phyloP scores from a whole-genome alignment of 768 basidiomycete species.

The Boletus sp. region DNA sequence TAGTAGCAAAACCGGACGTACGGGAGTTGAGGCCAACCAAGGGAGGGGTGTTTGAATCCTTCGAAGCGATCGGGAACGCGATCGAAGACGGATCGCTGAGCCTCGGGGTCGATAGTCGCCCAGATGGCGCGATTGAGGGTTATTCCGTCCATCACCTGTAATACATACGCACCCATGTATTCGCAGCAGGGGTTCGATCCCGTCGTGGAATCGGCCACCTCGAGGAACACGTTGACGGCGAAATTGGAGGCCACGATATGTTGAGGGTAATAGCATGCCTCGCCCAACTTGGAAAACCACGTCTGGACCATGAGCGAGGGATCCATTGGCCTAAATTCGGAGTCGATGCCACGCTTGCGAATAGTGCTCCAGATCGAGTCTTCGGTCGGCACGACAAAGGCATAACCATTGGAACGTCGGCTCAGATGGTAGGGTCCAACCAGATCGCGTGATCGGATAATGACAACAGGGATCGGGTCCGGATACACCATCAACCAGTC shows the following conservation, averaged over 20 bases:
- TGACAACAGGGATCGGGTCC: constrained; percentile 20
- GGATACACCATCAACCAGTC: constrained; percentile 14
- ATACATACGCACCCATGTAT: constrained; percentile 29
- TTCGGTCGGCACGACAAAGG: constrained; percentile 4
- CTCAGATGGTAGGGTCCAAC: background rate
- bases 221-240: constrained; percentile 28
- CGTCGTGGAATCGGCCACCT: background rate
- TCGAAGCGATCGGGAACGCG: constrained; percentile 1
- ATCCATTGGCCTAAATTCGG: constrained; percentile 2
- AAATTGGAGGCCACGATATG: constrained; percentile 16
- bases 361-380: constrained; percentile 16
- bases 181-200: constrained; percentile 1
- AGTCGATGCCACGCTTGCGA: constrained; percentile 16
- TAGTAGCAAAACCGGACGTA: constrained; percentile 14
- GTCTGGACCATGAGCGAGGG: background rate
- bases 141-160: background rate
- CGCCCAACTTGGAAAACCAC: background rate
- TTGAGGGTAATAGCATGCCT: constrained; percentile 11
- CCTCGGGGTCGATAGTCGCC: constrained; percentile 5
- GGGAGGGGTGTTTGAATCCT: background rate
- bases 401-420: constrained; percentile 2
- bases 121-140: constrained; percentile 1
- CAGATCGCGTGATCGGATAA: constrained; percentile 19
- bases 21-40: constrained; percentile 3
- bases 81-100: constrained; percentile 1